Percentiles rank a stretch among this genome's conserved stretches.
Evolutionary conservation across 75 land plant species (phyloP).

Genomic region (Pseudotsuga menziesii): DNA sequence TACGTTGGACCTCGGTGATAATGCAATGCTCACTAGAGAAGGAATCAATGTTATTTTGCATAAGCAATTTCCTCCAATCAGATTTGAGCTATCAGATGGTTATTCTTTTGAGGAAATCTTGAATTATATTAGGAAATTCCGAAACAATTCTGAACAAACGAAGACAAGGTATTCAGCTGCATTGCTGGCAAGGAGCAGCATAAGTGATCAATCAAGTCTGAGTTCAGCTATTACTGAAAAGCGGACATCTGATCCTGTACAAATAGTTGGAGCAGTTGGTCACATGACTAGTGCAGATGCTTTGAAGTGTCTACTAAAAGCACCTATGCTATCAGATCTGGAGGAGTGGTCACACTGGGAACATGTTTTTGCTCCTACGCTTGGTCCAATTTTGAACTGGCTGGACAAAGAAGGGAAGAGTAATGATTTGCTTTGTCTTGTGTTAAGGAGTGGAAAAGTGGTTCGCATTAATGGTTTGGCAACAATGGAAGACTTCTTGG

Average conservation of each 20-base stretch:
- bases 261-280: conserved; percentile 26
- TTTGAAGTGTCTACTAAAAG: conserved; percentile 45
- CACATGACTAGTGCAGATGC: conserved; percentile 52
- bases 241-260: not conserved
- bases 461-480: conserved; percentile 66
- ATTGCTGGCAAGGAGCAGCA: conserved; percentile 20
- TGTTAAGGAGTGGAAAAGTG: conserved; percentile 54
- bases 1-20: conserved; percentile 15
- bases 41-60: conserved; percentile 29
- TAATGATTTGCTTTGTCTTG: conserved; percentile 48
- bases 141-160: conserved; percentile 11
- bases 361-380: conserved; percentile 62
- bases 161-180: conserved; percentile 40
- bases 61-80: conserved; percentile 55
- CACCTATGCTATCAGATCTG: conserved; percentile 81
- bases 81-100: conserved; percentile 32
- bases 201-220: not conserved
- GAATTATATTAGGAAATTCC: conserved; percentile 16
- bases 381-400: conserved; percentile 77
- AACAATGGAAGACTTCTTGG: conserved; percentile 52
- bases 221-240: not conserved
- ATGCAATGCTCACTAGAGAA: conserved; percentile 13
- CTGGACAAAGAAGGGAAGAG: conserved; percentile 39
- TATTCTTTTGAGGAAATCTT: conserved; percentile 23
- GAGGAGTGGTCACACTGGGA: conserved; percentile 89